phyloP scores from a whole-genome alignment of 176 grass and related monocot genomes.

The Carex littledalei region DNA sequence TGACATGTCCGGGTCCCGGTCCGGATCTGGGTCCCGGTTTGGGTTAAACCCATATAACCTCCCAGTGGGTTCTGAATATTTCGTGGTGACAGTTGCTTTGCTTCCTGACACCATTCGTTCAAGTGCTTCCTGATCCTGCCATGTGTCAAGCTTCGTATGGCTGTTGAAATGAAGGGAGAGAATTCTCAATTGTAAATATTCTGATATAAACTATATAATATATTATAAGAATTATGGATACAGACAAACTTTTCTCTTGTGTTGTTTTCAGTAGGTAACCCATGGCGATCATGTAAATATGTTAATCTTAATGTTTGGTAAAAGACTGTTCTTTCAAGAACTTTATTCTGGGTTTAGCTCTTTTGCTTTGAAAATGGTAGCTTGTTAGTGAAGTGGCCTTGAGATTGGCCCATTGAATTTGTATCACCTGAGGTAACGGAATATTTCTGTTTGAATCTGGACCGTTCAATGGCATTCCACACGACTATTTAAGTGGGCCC shows the following conservation, averaged over 20 bases:
- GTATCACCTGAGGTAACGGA: no score
- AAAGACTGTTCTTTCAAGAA: background rate
- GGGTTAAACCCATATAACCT: conserved; percentile 59
- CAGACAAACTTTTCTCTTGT: background rate
- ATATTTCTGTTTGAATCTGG: no score
- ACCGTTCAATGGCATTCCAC: no score
- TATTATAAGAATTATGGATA: conserved; percentile 25
- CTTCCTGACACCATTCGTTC: conserved; percentile 55
- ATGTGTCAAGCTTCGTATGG: conserved; percentile 29
- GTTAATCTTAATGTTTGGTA: background rate
- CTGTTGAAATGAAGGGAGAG: conserved; percentile 94
- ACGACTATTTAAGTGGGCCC: no score
- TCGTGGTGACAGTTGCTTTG: conserved; percentile 91
- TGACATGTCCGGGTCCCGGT: conserved; percentile 24
- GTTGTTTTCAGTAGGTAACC: conserved; percentile 1
- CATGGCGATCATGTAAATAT: background rate
- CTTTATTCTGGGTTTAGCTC: background rate
- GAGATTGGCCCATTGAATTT: background rate
- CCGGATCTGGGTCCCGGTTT: conserved; percentile 21
- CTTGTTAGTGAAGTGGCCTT: background rate
- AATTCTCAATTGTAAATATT: conserved; percentile 66
- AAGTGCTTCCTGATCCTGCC: conserved; percentile 93
- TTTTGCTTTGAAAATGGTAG: background rate
- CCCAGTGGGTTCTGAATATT: conserved; percentile 71
- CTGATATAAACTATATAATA: conserved; percentile 36